phyloP scores from a whole-genome alignment of 345 rosid species.

The Salix viminalis region DNA sequence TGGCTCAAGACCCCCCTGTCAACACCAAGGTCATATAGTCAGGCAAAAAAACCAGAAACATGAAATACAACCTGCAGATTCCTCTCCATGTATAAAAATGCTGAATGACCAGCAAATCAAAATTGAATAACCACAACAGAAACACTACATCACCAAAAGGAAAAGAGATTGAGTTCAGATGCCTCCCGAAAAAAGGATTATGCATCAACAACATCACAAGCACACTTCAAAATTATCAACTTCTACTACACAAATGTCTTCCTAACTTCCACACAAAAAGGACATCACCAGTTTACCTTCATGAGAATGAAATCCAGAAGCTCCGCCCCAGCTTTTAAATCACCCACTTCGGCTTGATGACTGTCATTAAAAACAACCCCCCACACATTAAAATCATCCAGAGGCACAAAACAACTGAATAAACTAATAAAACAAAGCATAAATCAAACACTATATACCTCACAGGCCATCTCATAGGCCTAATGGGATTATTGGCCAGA shows the following conservation, averaged over 20 bases:
- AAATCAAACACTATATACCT: conserved; percentile 34
- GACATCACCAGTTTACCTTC: conserved; percentile 41
- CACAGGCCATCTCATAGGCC: conserved; percentile 47
- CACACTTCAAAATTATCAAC: background rate
- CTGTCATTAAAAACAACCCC: conserved; percentile 26
- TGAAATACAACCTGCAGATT: background rate
- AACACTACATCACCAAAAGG: background rate
- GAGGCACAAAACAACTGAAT: background rate
- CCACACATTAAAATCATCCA: background rate
- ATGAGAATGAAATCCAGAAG: conserved; percentile 75
- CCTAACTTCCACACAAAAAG: background rate
- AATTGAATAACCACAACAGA: too few species aligned
- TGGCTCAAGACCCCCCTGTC: conserved; percentile 58
- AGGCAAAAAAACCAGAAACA: background rate
- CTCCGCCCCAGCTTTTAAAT: conserved; percentile 62
- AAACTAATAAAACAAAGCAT: background rate
- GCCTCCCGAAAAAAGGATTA: background rate
- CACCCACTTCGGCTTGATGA: conserved; percentile 54
- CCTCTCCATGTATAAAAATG: background rate
- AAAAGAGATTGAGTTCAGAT: background rate
- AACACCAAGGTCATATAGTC: background rate
- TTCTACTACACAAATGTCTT: background rate
- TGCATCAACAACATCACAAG: background rate
- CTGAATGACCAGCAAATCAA: background rate
- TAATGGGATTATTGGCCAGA: conserved; percentile 32